Evolutionary conservation across 257 asterid species (phyloP).

Genomic region (Jacaranda copaia): DNA sequence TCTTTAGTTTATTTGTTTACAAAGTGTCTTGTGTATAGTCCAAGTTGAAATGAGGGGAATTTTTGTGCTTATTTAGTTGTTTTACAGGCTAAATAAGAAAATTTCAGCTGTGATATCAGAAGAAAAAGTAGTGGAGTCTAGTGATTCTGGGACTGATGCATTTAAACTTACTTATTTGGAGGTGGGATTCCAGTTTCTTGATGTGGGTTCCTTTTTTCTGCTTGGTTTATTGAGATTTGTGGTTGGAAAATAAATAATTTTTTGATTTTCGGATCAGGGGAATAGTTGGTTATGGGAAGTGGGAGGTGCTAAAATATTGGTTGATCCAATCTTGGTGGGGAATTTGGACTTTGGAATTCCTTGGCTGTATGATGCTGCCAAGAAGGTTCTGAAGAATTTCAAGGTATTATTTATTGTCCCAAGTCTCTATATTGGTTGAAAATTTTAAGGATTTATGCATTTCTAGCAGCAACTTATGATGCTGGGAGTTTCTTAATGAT

Average conservation of each 20-base stretch:
- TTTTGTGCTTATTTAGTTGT: slow-evolving; percentile 26
- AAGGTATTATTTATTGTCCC: slow-evolving; percentile 51
- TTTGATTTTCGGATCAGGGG: slow-evolving; percentile 52
- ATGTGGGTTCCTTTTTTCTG: not conserved
- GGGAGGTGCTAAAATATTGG: slow-evolving; percentile 77
- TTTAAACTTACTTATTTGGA: slow-evolving; percentile 92
- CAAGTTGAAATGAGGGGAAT: slow-evolving; percentile 20
- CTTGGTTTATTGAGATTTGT: slow-evolving; percentile 2
- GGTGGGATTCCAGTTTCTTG: slow-evolving; percentile 58
- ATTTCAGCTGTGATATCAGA: slow-evolving; percentile 70
- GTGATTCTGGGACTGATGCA: slow-evolving; percentile 54
- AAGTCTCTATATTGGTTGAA: not conserved
- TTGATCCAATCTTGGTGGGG: slow-evolving; percentile 97
- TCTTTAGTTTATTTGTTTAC: not conserved
- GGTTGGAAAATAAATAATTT: not conserved
- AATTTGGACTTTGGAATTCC: slow-evolving; percentile 96
- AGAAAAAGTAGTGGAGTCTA: slow-evolving; percentile 51
- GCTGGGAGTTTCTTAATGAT: slow-evolving; percentile 30
- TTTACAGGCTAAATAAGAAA: slow-evolving; percentile 50
- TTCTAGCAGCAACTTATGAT: not conserved
- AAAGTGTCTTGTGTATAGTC: not conserved
- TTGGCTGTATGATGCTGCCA: slow-evolving; percentile 93
- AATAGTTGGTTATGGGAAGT: slow-evolving; percentile 99
- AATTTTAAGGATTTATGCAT: not conserved
- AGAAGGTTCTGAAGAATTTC: slow-evolving; percentile 72